Conservation (phyloP, 129 eudicot genomes). For the Artemisia argyi region DNA sequence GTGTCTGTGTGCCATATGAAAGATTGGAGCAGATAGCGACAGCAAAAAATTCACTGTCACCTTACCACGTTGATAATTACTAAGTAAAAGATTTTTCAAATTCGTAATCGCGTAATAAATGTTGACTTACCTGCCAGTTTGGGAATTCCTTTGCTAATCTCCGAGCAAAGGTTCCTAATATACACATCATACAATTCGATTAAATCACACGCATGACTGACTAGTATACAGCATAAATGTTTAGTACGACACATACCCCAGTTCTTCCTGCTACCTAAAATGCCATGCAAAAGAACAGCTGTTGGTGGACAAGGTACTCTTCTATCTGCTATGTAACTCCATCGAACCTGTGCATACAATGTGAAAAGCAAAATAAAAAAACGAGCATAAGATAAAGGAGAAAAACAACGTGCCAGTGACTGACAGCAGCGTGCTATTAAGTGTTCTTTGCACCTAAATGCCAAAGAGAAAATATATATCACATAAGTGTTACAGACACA, state of each 20-base stretch:
- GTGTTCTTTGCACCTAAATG: conserved; percentile 2
- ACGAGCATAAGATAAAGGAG: neutral
- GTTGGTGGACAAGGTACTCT: conserved; percentile 83
- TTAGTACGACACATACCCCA: conserved; percentile 65
- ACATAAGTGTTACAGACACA: neutral
- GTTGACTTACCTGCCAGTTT: conserved; percentile 77
- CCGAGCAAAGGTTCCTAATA: conserved; percentile 86
- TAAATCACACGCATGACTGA: conserved; percentile 13
- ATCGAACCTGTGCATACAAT: conserved; percentile 63
- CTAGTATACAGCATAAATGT: conserved; percentile 8
- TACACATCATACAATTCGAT: conserved; percentile 10
- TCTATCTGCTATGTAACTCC: conserved; percentile 86
- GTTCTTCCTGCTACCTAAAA: conserved; percentile 93
- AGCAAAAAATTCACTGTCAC: neutral
- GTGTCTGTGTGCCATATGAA: too few species aligned
- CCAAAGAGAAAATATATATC: conserved; percentile 1
- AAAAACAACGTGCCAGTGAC: conserved; percentile 3
- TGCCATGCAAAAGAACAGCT: conserved; percentile 95
- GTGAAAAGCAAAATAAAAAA: conserved; percentile 15
- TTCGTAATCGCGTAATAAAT: conserved; percentile 1
- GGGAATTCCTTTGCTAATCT: conserved; percentile 91
- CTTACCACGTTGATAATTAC: neutral
- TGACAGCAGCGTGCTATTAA: neutral
- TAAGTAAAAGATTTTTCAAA: neutral
- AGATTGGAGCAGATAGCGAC: too few species aligned